phyloP scores from a whole-genome alignment of 1,139 yeast genomes.

The Sugiyamaella grinbergsii region DNA sequence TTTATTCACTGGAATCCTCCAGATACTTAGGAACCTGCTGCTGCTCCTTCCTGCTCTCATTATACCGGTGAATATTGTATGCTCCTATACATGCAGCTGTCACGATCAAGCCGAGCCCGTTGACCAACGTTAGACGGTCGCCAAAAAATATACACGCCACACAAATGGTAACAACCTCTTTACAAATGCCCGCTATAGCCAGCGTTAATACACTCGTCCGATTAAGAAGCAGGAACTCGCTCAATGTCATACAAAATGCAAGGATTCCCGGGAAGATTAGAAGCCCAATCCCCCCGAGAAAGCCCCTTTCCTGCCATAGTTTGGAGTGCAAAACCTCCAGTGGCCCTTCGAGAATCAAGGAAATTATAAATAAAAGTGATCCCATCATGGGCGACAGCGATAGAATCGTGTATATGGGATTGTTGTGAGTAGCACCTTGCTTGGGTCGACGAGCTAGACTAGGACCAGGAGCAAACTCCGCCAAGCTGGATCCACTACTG shows the following conservation, averaged over 20 bases:
- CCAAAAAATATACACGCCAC: slow-evolving; percentile 72
- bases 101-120: slow-evolving; percentile 73
- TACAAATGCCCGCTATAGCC: slow-evolving; percentile 88
- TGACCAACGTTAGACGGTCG: slow-evolving; percentile 66
- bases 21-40: not conserved
- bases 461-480: not conserved
- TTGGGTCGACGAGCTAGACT: not conserved
- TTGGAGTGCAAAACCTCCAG: slow-evolving; percentile 52
- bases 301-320: slow-evolving; percentile 65
- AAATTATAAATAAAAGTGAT: slow-evolving; percentile 58
- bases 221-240: slow-evolving; percentile 81
- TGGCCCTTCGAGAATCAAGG: slow-evolving; percentile 68
- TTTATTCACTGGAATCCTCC: slow-evolving; percentile 4
- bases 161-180: slow-evolving; percentile 80
- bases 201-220: slow-evolving; percentile 84
- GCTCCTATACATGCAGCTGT: slow-evolving; percentile 77
- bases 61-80: slow-evolving; percentile 54
- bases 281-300: slow-evolving; percentile 55
- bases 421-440: slow-evolving; percentile 37
- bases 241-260: slow-evolving; percentile 87
- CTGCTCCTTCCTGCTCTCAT: slow-evolving; percentile 7
- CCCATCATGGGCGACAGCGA: slow-evolving; percentile 87
- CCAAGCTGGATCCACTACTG: too few relatives aligned
- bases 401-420: slow-evolving; percentile 81
- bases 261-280: slow-evolving; percentile 79